Percentiles rank a stretch among this genome's conserved stretches.
phyloP scores from a whole-genome alignment of 495 filamentous ascomycete genomes.

The Ascodesmis nigricans region DNA sequence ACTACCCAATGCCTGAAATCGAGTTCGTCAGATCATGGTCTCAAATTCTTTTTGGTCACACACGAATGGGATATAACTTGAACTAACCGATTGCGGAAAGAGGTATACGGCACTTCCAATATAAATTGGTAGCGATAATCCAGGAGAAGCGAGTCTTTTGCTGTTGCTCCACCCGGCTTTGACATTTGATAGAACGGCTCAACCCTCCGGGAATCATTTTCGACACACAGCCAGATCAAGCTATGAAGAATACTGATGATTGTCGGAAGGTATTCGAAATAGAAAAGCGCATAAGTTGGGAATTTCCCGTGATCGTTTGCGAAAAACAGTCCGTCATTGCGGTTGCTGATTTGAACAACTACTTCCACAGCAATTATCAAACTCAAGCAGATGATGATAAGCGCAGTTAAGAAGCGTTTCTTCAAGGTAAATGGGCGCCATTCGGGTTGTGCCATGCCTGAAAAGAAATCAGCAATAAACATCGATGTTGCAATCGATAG shows the following conservation, averaged over 20 bases:
- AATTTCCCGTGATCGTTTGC: constrained; percentile 22
- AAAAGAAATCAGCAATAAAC: too few species aligned
- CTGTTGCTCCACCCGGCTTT: constrained; percentile 22
- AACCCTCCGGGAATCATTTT: constrained; percentile 26
- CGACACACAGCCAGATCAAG: constrained; percentile 27
- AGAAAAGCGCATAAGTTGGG: constrained; percentile 26
- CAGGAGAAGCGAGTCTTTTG: constrained; percentile 24
- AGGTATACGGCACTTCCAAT: constrained; percentile 25
- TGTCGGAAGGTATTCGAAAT: constrained; percentile 22
- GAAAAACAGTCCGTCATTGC: too few species aligned
- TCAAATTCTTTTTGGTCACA: not conserved
- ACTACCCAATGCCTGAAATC: constrained; percentile 25
- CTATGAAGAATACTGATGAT: constrained; percentile 25
- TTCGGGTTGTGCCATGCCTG: too few species aligned
- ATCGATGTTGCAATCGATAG: too few species aligned
- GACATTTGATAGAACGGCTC: constrained; percentile 30
- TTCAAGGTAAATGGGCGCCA: too few species aligned
- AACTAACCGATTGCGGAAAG: constrained; percentile 22
- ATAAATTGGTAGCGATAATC: constrained; percentile 30
- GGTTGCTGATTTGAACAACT: too few species aligned
- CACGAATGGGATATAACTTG: too few species aligned
- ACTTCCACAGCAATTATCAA: too few species aligned
- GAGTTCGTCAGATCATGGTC: not conserved
- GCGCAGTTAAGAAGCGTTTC: too few species aligned
- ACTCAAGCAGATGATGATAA: too few species aligned